A percentile compares a stretch with the other conserved stretches of the same genome.
Evolutionary conservation across 139 green algal genomes (phyloP).

Genomic region (Chlamydomonas sphaeroides): DNA sequence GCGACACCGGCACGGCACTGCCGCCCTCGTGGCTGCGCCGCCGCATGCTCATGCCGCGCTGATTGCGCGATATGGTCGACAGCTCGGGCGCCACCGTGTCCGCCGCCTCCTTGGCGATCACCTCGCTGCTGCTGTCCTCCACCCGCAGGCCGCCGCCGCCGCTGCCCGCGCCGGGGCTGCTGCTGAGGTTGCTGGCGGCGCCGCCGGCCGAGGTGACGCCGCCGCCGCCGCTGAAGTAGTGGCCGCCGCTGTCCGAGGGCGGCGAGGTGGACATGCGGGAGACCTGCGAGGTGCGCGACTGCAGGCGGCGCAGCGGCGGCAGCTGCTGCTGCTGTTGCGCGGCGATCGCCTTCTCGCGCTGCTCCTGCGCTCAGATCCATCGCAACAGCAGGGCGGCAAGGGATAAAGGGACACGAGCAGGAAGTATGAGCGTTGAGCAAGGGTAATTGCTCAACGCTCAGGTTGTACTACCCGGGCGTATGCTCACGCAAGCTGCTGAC

Average conservation of each 20-base stretch:
- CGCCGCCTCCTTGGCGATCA: conserved; percentile 20
- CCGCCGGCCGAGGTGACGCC: not conserved
- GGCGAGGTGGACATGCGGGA: too few relatives aligned
- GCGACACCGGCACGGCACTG: not conserved
- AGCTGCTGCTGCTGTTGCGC: too few relatives aligned
- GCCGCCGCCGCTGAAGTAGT: too few relatives aligned
- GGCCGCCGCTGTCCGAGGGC: too few relatives aligned
- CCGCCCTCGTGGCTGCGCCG: not conserved
- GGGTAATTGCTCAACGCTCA: too few relatives aligned
- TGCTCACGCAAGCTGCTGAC: too few relatives aligned
- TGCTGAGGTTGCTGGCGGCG: not conserved
- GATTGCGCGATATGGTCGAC: not conserved
- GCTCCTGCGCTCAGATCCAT: conserved; percentile 34
- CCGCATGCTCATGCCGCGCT: not conserved
- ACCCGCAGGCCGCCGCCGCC: not conserved
- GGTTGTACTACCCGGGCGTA: too few relatives aligned
- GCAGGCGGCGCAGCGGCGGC: not conserved
- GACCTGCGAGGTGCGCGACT: not conserved
- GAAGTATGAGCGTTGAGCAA: too few relatives aligned
- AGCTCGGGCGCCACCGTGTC: conserved; percentile 32
- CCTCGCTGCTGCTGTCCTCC: conserved; percentile 25
- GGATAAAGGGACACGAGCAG: too few relatives aligned
- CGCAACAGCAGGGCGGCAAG: too few relatives aligned
- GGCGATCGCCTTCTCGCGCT: conserved; percentile 4
- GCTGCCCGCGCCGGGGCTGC: not conserved